These are phyloP conservation scores for Termitomyces sp. DNA, from an alignment of 768 basidiomycete genomes.

Conservation along the genomic window DNA sequence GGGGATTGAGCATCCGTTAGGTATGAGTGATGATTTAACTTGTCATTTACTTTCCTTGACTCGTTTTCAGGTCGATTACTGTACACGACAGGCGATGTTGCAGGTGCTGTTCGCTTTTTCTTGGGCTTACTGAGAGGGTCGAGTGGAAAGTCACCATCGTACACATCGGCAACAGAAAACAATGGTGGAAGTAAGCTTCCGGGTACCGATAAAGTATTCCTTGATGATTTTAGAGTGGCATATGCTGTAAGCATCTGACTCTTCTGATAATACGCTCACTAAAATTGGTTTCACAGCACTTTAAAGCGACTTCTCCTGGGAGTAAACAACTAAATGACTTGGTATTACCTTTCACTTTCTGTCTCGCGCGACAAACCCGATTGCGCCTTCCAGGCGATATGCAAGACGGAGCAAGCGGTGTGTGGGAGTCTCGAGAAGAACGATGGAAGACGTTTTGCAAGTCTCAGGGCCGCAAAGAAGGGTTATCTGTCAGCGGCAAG, in stretches of 20 bases:
- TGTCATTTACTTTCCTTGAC: not conserved
- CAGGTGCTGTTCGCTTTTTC: conserved; percentile 75
- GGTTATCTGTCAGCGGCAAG: conserved; percentile 50
- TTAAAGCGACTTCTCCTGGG: conserved; percentile 54
- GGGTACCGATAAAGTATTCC: conserved; percentile 59
- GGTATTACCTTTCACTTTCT: conserved; percentile 65
- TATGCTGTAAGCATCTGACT: conserved; percentile 55
- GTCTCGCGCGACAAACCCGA: conserved; percentile 50
- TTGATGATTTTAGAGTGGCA: conserved; percentile 89
- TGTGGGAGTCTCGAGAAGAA: conserved; percentile 67
- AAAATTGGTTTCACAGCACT: conserved; percentile 51
- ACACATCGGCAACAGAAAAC: conserved; percentile 7
- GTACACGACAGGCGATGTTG: conserved; percentile 86
- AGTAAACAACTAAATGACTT: conserved; percentile 41
- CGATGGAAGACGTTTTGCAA: conserved; percentile 64
- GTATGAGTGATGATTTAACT: conserved; percentile 30
- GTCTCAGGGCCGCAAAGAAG: conserved; percentile 47
- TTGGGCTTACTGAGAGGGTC: conserved; percentile 60
- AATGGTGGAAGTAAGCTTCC: conserved; percentile 22
- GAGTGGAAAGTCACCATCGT: conserved; percentile 7
- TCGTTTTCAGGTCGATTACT: conserved; percentile 64
- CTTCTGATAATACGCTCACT: not conserved
- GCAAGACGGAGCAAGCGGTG: conserved; percentile 34
- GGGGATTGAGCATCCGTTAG: conserved; percentile 78
- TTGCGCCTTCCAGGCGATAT: conserved; percentile 55